These are phyloP conservation scores for Diatrype stigma DNA, from an alignment of 2,329 filamentous ascomycete genomes.

Conservation along the genomic window DNA sequence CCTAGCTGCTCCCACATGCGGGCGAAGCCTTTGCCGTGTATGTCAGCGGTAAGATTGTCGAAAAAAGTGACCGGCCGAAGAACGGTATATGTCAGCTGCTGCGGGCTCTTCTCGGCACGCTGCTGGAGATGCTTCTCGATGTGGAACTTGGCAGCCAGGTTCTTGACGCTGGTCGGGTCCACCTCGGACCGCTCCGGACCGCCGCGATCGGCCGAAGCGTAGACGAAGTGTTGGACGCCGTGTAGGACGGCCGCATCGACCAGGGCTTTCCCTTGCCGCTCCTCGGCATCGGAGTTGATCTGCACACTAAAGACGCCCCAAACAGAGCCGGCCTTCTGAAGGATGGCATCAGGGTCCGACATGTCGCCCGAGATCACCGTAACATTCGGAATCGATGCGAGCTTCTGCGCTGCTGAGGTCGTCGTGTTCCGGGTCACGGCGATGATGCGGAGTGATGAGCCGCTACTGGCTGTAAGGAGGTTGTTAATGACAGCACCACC, in stretches of 20 bases:
- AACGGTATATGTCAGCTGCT: constrained; percentile 51
- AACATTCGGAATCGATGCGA: not conserved
- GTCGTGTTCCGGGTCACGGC: constrained; percentile 2
- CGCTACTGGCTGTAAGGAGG: not conserved
- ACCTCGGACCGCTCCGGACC: constrained; percentile 41
- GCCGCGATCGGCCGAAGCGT: constrained; percentile 56
- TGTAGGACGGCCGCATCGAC: constrained; percentile 48
- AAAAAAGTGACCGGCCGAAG: constrained; percentile 56
- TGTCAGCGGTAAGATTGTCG: constrained; percentile 38
- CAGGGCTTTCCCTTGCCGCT: constrained; percentile 47
- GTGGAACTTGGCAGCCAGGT: constrained; percentile 53
- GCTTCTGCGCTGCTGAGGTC: not conserved
- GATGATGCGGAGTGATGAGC: not conserved
- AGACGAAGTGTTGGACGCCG: constrained; percentile 53
- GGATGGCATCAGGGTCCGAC: not conserved
- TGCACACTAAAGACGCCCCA: constrained; percentile 8
- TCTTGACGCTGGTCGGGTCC: constrained; percentile 48
- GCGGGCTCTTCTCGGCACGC: constrained; percentile 27
- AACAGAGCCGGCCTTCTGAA: constrained; percentile 2
- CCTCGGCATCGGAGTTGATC: constrained; percentile 11
- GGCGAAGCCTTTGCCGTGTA: constrained; percentile 27
- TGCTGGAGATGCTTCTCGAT: constrained; percentile 54
- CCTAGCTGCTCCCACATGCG: constrained; percentile 27
- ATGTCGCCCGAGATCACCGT: constrained; percentile 2
- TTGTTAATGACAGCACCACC: constrained; percentile 2